These are phyloP conservation scores for Corymbia calophylla DNA, from an alignment of 441 rosid species.

Conservation along the genomic window DNA sequence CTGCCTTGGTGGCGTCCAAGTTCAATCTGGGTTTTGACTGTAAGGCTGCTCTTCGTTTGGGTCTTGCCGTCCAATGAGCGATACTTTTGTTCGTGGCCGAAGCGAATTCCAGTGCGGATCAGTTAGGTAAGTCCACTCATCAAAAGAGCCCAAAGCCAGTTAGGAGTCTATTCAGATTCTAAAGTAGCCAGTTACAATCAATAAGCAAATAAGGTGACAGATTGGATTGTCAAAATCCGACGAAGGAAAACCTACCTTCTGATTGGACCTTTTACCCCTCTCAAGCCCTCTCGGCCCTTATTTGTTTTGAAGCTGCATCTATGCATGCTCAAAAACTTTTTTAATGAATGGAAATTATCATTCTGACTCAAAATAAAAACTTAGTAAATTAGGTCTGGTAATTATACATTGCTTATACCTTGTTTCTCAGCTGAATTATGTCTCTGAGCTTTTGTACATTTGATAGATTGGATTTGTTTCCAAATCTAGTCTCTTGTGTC, in stretches of 20 bases:
- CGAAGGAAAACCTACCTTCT: fast-evolving
- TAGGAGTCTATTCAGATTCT: neutral
- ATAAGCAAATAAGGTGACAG: fast-evolving
- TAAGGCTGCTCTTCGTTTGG: neutral
- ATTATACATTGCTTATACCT: neutral
- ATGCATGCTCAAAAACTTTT: neutral
- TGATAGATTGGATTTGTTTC: neutral
- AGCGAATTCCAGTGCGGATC: neutral
- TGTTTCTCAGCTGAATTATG: neutral
- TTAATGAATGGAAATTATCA: neutral
- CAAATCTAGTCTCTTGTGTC: neutral
- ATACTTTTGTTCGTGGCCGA: neutral
- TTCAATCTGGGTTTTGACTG: neutral
- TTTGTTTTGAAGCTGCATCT: no score
- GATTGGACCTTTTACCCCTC: no score
- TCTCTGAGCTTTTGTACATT: neutral
- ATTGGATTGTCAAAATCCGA: fast-evolving
- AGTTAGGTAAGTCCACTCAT: neutral
- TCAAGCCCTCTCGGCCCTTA: neutral
- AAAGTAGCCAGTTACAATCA: fast-evolving
- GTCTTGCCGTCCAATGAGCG: neutral
- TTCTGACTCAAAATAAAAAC: fast-evolving
- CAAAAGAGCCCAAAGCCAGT: neutral
- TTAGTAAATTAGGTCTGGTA: neutral
- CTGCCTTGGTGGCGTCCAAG: neutral